Percentiles rank a stretch among this genome's conserved stretches.
These are phyloP conservation scores for Claviceps sp. DNA, from an alignment of 2,329 filamentous ascomycete species.

Conservation along the genomic window DNA sequence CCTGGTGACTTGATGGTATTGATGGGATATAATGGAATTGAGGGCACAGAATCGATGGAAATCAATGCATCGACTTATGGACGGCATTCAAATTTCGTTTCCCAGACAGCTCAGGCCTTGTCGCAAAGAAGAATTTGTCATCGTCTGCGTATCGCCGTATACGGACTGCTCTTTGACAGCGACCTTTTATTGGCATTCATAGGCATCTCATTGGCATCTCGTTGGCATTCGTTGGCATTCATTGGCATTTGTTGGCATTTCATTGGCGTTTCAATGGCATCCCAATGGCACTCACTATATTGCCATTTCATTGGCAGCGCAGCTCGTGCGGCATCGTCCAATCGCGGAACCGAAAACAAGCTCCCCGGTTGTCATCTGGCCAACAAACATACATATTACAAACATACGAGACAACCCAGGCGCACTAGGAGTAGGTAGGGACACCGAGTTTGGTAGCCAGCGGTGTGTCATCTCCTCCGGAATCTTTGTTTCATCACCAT, in stretches of 20 bases:
- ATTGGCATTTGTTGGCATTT: too few relatives aligned
- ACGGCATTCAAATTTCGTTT: background rate
- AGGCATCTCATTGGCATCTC: too few relatives aligned
- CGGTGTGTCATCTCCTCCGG: too few relatives aligned
- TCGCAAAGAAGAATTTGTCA: background rate
- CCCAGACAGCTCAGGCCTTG: background rate
- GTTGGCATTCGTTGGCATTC: too few relatives aligned
- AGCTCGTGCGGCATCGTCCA: background rate
- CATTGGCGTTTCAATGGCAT: too few relatives aligned
- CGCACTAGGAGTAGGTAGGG: too few relatives aligned
- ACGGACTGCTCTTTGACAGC: too few relatives aligned
- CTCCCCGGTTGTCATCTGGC: constrained; percentile 5
- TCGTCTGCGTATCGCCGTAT: background rate
- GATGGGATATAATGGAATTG: background rate
- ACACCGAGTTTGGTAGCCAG: too few relatives aligned
- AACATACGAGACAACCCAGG: too few relatives aligned
- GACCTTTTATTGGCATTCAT: too few relatives aligned
- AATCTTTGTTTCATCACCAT: too few relatives aligned
- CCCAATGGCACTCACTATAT: background rate
- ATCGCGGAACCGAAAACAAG: constrained; percentile 1
- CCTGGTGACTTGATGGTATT: background rate
- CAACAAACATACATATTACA: too few relatives aligned
- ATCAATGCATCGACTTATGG: background rate
- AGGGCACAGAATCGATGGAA: background rate
- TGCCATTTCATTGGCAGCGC: background rate